Evolutionary conservation across 805 yeast species (phyloP), one percentile per base, ranked within the genome.

Genomic region (Sugiyamaella valdiviana): DNA sequence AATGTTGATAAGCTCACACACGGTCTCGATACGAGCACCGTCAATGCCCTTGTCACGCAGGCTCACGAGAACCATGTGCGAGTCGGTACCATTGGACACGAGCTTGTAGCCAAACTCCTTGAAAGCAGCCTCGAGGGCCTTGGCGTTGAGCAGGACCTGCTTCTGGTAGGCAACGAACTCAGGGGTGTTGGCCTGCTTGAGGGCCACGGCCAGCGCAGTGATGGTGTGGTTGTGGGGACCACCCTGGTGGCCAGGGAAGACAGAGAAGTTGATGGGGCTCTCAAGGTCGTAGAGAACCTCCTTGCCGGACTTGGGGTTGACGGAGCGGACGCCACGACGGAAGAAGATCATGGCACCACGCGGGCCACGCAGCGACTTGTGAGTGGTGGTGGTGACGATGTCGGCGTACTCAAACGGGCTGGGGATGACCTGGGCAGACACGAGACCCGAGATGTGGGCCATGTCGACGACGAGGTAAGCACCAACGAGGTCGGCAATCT

Each of bases 161-260:
- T 76, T 66, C 75, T 93, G 99, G 74, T 91, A 91, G 64, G 79
- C 85, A 68, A 79, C 85, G 74, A 83, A 93, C 70, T 90, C 97
- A 52, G 95, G 95, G 45, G 87, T 75, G 56, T 80, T 76, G 52
- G 96, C 95, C 75, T 93, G 99, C 69, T 89, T 89, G 67, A 93
- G 80, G 45, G 99, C 98, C 56, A 90, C 93, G 15, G 98, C 97
- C 63, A 93, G 74, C 32, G 98, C 99, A 59, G 97, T 84, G 67
- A 93, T 93, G 58, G 99, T 93, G 75, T 93, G 99, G 78, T 93
- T 93, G 74, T 93, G 98, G 62, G 99, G 99, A 68, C 99, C 99
- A 77, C 99, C 99, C 77, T 93, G 99, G 73, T 93, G 99, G 59
- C 96, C 99, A 63, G 99, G 99, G 91, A 93, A 93, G 48, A 93